These are phyloP conservation scores for Fusarium illudens DNA, from an alignment of 2,329 filamentous ascomycete genomes.

Conservation along the genomic window DNA sequence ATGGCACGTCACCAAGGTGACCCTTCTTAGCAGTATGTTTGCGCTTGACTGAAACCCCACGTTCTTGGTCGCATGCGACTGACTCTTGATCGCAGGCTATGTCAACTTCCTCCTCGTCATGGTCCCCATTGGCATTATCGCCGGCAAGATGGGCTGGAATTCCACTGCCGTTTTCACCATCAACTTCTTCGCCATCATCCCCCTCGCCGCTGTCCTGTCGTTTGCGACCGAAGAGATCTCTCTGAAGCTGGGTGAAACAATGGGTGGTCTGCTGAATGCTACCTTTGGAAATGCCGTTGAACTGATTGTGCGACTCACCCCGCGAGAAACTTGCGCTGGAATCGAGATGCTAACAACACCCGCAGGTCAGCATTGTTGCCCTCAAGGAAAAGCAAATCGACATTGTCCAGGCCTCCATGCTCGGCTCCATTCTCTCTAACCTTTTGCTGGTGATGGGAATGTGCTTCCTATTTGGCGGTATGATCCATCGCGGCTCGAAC, in stretches of 20 bases:
- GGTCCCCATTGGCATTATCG: slow-evolving; percentile 76
- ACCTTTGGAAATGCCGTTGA: slow-evolving; percentile 85
- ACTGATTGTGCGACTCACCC: slow-evolving; percentile 67
- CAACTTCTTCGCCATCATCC: slow-evolving; percentile 84
- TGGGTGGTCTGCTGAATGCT: slow-evolving; percentile 78
- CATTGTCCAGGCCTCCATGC: slow-evolving; percentile 97
- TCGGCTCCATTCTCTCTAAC: slow-evolving; percentile 94
- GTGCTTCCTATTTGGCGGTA: slow-evolving; percentile 80
- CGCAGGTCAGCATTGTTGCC: slow-evolving; percentile 88
- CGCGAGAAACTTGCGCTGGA: neutral
- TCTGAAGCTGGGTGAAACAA: slow-evolving; percentile 73
- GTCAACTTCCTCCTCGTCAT: slow-evolving; percentile 77
- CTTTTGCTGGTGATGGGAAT: slow-evolving; percentile 86
- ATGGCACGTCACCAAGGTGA: slow-evolving; percentile 66
- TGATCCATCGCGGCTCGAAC: slow-evolving; percentile 65
- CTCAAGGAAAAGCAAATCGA: slow-evolving; percentile 86
- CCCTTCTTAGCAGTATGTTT: slow-evolving; percentile 65
- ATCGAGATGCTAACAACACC: slow-evolving; percentile 13
- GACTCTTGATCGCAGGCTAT: slow-evolving; percentile 54
- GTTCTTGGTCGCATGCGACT: slow-evolving; percentile 5
- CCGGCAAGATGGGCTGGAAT: slow-evolving; percentile 69
- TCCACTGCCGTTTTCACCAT: slow-evolving; percentile 75
- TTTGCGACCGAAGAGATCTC: slow-evolving; percentile 83
- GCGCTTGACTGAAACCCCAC: neutral
- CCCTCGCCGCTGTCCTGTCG: slow-evolving; percentile 75